Evolutionary conservation across 768 basidiomycete genomes (phyloP).

Genomic region (Termitomyces sp.): DNA sequence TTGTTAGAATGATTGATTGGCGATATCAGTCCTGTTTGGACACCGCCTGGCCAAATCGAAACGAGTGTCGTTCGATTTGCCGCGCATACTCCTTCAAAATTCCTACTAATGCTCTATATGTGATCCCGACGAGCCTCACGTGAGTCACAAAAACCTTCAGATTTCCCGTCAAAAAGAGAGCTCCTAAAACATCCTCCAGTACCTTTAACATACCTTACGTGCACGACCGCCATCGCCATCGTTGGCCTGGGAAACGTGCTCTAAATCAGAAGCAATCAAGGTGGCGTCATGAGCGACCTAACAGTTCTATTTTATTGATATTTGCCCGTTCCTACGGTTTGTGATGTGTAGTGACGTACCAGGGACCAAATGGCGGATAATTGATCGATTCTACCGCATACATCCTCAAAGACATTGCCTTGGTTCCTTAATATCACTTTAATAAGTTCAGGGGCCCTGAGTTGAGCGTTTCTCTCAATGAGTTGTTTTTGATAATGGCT

Average conservation of each 20-base stretch:
- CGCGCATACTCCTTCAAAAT: slow-evolving; percentile 4
- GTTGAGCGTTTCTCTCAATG: neutral
- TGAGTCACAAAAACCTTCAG: slow-evolving; percentile 1
- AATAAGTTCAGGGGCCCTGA: neutral
- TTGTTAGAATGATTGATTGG: neutral
- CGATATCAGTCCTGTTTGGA: neutral
- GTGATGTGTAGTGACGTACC: neutral
- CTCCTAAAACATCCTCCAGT: too few relatives aligned
- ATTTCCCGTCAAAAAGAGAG: neutral
- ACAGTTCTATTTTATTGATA: neutral
- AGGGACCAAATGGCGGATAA: neutral
- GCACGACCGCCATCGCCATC: neutral
- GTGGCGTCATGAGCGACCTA: slow-evolving; percentile 3
- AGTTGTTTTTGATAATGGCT: neutral
- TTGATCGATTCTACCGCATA: neutral
- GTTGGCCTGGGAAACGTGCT: neutral
- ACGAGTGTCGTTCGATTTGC: slow-evolving; percentile 8
- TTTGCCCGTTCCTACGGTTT: neutral
- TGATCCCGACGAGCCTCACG: neutral
- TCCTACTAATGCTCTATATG: neutral
- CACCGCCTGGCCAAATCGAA: slow-evolving; percentile 5
- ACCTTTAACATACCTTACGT: neutral
- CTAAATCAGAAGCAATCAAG: neutral
- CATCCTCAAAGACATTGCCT: slow-evolving; percentile 3
- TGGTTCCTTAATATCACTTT: slow-evolving; percentile 3